These are phyloP conservation scores for Apiospora marii DNA, from an alignment of 2,329 filamentous ascomycete species.

Conservation along the genomic window DNA sequence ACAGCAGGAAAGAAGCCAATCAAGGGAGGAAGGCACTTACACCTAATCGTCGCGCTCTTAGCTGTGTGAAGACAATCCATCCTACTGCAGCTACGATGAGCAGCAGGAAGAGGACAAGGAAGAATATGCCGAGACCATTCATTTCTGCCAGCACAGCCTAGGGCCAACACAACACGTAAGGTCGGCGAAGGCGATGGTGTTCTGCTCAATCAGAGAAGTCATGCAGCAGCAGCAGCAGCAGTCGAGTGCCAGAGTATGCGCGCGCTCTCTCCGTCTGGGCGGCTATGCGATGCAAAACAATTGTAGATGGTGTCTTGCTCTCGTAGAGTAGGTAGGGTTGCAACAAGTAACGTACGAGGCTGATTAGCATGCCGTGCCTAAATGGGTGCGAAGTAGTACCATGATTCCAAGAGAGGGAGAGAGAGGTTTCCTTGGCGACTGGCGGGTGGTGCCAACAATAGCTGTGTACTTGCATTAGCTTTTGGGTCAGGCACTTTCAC, in stretches of 20 bases:
- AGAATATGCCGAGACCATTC: slow-evolving; percentile 69
- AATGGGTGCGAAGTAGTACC: slow-evolving; percentile 4
- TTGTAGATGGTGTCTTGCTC: not conserved
- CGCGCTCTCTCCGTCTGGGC: not conserved
- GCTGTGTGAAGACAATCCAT: slow-evolving; percentile 76
- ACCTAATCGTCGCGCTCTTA: slow-evolving; percentile 76
- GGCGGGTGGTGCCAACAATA: slow-evolving; percentile 19
- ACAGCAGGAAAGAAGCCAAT: not conserved
- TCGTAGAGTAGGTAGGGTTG: not conserved
- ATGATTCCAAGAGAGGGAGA: slow-evolving; percentile 3
- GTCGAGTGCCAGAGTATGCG: not conserved
- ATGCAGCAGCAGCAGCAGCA: slow-evolving; percentile 1
- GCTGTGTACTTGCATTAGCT: not conserved
- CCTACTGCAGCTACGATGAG: slow-evolving; percentile 62
- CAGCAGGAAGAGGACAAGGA: slow-evolving; percentile 75
- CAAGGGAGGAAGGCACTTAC: slow-evolving; percentile 50
- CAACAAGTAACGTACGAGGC: slow-evolving; percentile 5
- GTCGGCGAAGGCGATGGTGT: slow-evolving; percentile 5
- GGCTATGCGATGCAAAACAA: not conserved
- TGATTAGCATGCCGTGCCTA: slow-evolving; percentile 18
- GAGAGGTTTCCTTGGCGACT: slow-evolving; percentile 15
- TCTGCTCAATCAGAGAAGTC: not conserved
- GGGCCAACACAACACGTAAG: slow-evolving; percentile 5
- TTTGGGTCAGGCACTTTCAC: not conserved
- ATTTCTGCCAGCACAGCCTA: slow-evolving; percentile 46